Conservation (phyloP, 495 filamentous ascomycete genomes). For the Bathelium albidoporum region DNA sequence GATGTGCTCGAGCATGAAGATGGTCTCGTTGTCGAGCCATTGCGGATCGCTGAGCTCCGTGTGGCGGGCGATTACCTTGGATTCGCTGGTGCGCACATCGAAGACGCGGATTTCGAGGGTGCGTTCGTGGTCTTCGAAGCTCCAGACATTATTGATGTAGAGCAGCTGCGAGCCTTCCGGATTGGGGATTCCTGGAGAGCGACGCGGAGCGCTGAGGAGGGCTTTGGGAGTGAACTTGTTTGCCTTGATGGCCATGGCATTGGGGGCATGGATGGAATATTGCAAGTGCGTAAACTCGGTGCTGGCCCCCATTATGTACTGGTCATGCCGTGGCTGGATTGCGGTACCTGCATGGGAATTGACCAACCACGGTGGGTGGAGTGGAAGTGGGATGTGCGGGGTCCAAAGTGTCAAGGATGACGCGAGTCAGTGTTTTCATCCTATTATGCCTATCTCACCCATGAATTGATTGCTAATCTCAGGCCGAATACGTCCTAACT, state of each 20-base stretch:
- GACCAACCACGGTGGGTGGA: background rate
- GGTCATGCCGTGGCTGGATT: background rate
- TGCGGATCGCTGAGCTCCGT: slow-evolving; percentile 55
- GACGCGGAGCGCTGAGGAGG: slow-evolving; percentile 73
- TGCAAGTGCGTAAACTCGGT: background rate
- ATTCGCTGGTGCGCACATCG: slow-evolving; percentile 58
- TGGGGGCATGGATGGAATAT: background rate
- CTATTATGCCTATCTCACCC: too few species aligned
- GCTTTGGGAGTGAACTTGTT: slow-evolving; percentile 41
- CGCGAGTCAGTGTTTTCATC: too few species aligned
- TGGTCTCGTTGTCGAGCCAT: slow-evolving; percentile 57
- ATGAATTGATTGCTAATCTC: too few species aligned
- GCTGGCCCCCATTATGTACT: background rate
- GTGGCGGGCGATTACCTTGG: slow-evolving; percentile 55
- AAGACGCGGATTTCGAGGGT: slow-evolving; percentile 64
- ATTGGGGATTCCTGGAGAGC: slow-evolving; percentile 69
- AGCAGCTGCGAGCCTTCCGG: slow-evolving; percentile 55
- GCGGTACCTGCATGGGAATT: too few species aligned
- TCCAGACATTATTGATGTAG: slow-evolving; percentile 70
- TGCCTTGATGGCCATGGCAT: slow-evolving; percentile 27
- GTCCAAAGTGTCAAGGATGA: too few species aligned
- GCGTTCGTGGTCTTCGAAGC: slow-evolving; percentile 69
- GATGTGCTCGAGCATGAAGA: slow-evolving; percentile 55
- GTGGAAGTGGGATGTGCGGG: too few species aligned
- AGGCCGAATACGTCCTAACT: too few species aligned